Evolutionary conservation across 139 green algal genomes (phyloP).

Genomic region (Pycnococcus provasolii): DNA sequence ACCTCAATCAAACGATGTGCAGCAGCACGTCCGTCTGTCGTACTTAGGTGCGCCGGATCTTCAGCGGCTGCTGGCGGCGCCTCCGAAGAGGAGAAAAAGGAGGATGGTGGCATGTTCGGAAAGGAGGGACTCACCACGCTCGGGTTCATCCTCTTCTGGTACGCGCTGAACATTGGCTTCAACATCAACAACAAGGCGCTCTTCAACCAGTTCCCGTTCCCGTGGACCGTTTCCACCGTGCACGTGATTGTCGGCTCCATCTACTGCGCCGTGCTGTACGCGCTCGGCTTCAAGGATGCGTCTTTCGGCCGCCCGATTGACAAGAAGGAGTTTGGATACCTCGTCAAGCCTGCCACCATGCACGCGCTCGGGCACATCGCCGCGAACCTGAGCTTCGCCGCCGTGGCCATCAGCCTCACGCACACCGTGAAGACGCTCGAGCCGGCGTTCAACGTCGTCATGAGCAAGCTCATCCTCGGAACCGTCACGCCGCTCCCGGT

Average conservation of each 20-base stretch:
- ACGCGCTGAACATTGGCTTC: conserved; percentile 94
- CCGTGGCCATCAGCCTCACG: conserved; percentile 93
- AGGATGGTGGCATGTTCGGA: no score
- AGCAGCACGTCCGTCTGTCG: no score
- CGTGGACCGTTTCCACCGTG: conserved; percentile 49
- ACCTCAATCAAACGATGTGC: no score
- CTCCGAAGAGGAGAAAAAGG: no score
- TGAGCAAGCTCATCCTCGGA: conserved; percentile 54
- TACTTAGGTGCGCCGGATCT: no score
- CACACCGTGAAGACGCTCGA: conserved; percentile 65
- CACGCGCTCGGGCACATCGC: conserved; percentile 93
- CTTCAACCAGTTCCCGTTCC: conserved; percentile 98
- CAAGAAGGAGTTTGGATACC: background rate
- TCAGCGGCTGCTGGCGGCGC: no score
- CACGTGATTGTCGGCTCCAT: conserved; percentile 76
- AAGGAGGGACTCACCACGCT: background rate
- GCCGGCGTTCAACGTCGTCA: conserved; percentile 26
- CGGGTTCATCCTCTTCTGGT: conserved; percentile 37
- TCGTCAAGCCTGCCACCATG: conserved; percentile 74
- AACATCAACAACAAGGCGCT: conserved; percentile 99
- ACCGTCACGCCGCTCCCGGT: conserved; percentile 1
- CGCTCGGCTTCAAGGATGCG: conserved; percentile 69
- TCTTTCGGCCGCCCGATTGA: conserved; percentile 57
- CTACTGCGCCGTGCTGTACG: conserved; percentile 72
- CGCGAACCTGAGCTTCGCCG: conserved; percentile 94